A percentile compares a stretch with the other conserved stretches of the same genome.
Conservation (phyloP, 176 grass and related monocot species). For the Hordeum marinum region DNA sequence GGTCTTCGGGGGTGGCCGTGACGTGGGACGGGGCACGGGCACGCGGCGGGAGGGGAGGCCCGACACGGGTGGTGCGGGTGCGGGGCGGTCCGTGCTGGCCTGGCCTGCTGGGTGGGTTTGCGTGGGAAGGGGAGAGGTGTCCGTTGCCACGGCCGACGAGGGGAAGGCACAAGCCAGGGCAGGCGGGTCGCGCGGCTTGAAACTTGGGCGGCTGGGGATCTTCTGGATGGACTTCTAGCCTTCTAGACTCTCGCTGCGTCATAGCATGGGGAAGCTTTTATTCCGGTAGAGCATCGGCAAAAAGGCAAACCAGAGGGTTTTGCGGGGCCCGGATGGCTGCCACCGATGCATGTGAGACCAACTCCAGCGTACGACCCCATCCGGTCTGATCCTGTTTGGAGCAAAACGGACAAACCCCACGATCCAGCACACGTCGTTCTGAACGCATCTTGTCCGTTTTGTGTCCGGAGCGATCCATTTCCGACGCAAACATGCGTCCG, state of each 20-base stretch:
- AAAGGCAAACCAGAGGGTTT: too few relatives aligned
- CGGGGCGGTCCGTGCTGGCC: not conserved
- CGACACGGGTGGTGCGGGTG: not conserved
- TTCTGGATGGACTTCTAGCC: not conserved
- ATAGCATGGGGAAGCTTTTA: too few relatives aligned
- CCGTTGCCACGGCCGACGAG: not conserved
- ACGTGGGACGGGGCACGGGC: not conserved
- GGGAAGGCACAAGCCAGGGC: not conserved
- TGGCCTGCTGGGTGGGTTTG: not conserved
- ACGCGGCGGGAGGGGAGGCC: conserved; percentile 11
- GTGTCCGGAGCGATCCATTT: too few relatives aligned
- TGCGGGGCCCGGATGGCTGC: too few relatives aligned
- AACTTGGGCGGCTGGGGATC: not conserved
- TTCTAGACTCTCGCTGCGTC: not conserved
- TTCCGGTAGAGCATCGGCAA: too few relatives aligned
- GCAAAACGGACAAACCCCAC: too few relatives aligned
- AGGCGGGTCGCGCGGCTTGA: not conserved
- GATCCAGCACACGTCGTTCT: too few relatives aligned
- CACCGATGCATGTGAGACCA: too few relatives aligned
- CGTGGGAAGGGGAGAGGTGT: not conserved
- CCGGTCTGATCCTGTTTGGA: too few relatives aligned
- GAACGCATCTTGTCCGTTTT: too few relatives aligned
- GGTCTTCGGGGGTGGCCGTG: not conserved
- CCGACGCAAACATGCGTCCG: too few relatives aligned
- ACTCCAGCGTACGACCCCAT: too few relatives aligned